A percentile compares a stretch with the other conserved stretches of the same genome.
These are phyloP conservation scores for Oropetium thomaeum DNA, from an alignment of 176 grass and related monocot species.

Conservation along the genomic window DNA sequence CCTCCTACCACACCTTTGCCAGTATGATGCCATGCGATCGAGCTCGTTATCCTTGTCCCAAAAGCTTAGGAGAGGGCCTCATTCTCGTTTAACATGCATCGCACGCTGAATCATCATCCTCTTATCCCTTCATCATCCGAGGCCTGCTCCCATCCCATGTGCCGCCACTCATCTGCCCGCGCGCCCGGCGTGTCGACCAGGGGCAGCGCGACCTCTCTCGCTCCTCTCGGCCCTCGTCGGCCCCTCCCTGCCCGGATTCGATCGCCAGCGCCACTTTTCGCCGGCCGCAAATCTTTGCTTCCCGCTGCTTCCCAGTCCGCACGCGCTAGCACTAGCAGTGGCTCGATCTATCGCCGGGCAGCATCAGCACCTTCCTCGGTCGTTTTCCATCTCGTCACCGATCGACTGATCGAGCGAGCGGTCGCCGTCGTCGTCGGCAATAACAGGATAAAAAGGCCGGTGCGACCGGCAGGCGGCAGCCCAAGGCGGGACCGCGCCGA, in stretches of 20 bases:
- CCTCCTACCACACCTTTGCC: background rate
- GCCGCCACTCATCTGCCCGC: too few species aligned
- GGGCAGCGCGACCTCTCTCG: background rate
- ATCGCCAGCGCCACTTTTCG: background rate
- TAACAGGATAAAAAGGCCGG: slow-evolving; percentile 40
- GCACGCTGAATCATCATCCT: too few species aligned
- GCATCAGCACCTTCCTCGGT: slow-evolving; percentile 14
- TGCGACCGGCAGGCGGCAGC: background rate
- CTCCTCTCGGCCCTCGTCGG: too few species aligned
- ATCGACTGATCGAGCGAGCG: background rate
- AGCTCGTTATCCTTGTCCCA: background rate
- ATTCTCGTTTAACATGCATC: too few species aligned
- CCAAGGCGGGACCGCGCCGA: background rate
- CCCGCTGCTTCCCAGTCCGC: too few species aligned
- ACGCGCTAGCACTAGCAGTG: too few species aligned
- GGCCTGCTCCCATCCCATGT: too few species aligned
- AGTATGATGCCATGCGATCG: background rate
- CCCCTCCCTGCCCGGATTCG: background rate
- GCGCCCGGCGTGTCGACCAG: slow-evolving; percentile 32
- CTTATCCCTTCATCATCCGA: too few species aligned
- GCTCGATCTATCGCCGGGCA: background rate
- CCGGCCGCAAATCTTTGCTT: slow-evolving; percentile 5
- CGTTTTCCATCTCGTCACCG: slow-evolving; percentile 15
- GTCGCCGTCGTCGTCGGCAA: slow-evolving; percentile 30
- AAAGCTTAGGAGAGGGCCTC: background rate